Conservation (phyloP, 768 basidiomycete species). For the Flagelloscypha sp. region DNA sequence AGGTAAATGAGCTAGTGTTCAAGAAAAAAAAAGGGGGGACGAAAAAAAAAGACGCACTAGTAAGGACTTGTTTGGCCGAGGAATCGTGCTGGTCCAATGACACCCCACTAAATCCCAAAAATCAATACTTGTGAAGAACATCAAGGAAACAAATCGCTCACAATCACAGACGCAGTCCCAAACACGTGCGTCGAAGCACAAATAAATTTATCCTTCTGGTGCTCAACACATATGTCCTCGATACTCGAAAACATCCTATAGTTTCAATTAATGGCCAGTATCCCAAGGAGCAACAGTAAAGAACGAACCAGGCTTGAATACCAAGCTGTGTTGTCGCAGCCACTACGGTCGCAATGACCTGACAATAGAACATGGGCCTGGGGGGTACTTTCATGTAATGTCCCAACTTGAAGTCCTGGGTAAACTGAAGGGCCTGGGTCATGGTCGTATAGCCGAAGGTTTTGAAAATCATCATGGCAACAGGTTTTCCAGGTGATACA, state of each 20-base stretch:
- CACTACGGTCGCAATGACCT: conserved; percentile 53
- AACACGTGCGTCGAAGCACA: conserved; percentile 47
- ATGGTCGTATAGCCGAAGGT: conserved; percentile 47
- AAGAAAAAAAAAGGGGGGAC: conserved; percentile 13
- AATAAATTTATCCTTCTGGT: conserved; percentile 41
- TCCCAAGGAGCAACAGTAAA: neutral
- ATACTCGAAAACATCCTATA: conserved; percentile 55
- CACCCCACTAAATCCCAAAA: conserved; percentile 40
- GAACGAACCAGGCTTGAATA: conserved; percentile 51
- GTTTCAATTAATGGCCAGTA: conserved; percentile 4
- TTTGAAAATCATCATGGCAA: conserved; percentile 77
- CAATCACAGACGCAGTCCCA: conserved; percentile 51
- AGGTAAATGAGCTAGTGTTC: neutral
- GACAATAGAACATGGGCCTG: conserved; percentile 59
- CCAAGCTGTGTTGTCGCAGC: conserved; percentile 62
- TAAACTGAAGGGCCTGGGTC: conserved; percentile 57
- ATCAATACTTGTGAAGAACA: conserved; percentile 8
- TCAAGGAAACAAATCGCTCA: conserved; percentile 21
- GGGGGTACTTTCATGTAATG: conserved; percentile 68
- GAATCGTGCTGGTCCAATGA: conserved; percentile 54
- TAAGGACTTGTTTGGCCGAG: conserved; percentile 53
- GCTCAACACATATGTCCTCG: conserved; percentile 36
- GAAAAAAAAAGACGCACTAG: conserved; percentile 31
- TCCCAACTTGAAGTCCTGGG: conserved; percentile 69
- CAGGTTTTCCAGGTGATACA: conserved; percentile 50